Percentiles rank a stretch among this genome's conserved stretches.
Evolutionary conservation across 1,139 yeast species (phyloP).

Genomic region (Barnettozyma hawaiiensis): DNA sequence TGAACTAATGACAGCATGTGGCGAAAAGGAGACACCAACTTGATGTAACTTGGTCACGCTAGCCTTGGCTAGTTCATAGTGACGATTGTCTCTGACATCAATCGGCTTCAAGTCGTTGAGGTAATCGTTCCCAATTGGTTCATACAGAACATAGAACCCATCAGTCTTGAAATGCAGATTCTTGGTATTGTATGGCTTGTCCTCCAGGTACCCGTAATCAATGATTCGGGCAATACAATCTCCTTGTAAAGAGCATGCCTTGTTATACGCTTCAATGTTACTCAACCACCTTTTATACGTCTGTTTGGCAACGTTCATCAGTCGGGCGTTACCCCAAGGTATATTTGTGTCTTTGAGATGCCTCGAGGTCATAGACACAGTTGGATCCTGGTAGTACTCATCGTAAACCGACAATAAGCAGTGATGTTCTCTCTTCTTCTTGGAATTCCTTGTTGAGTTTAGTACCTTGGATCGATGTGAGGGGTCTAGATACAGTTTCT

Average conservation of each 20-base stretch:
- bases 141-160: constrained; percentile 24
- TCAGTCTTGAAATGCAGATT: constrained; percentile 22
- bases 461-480: constrained; percentile 4
- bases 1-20: constrained; percentile 10
- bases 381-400: constrained; percentile 21
- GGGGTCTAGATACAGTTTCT: constrained; percentile 16
- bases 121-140: constrained; percentile 18
- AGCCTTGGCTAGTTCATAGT: constrained; percentile 16
- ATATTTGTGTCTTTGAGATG: constrained; percentile 11
- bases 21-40: constrained; percentile 20
- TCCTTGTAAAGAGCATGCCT: constrained; percentile 18
- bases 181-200: constrained; percentile 15
- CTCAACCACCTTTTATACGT: constrained; percentile 20
- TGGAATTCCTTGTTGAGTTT: background rate
- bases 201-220: constrained; percentile 24
- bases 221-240: constrained; percentile 20
- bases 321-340: constrained; percentile 12
- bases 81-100: constrained; percentile 11
- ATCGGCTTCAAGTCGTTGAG: constrained; percentile 18
- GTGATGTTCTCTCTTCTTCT: background rate
- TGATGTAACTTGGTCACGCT: constrained; percentile 18
- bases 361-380: constrained; percentile 14
- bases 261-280: constrained; percentile 20
- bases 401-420: constrained; percentile 24
- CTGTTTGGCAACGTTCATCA: constrained; percentile 11